These are phyloP conservation scores for Dictyostelium intermedium DNA, from an alignment of 78 protist genomes.

Conservation along the genomic window DNA sequence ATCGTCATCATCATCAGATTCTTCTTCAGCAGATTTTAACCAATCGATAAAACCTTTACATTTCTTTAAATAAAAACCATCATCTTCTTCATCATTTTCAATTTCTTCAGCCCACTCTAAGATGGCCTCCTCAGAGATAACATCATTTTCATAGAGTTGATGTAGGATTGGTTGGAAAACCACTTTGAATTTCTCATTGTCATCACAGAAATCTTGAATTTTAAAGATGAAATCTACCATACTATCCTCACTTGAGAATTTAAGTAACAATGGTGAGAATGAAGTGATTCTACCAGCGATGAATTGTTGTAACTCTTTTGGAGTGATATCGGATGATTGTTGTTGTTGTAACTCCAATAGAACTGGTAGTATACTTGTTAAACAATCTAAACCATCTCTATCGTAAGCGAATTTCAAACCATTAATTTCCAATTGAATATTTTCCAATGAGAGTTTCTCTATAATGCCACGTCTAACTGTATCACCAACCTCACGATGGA, in stretches of 20 bases:
- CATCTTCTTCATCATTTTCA: conserved; percentile 44
- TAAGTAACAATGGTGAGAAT: background rate
- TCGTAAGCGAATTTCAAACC: conserved; percentile 85
- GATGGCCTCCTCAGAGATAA: conserved; percentile 47
- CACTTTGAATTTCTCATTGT: conserved; percentile 2
- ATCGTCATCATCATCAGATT: conserved; percentile 58
- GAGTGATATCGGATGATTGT: background rate
- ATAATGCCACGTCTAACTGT: conserved; percentile 55
- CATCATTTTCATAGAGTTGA: conserved; percentile 36
- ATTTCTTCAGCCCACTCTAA: conserved; percentile 63
- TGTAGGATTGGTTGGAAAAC: conserved; percentile 19
- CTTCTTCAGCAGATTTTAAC: conserved; percentile 78
- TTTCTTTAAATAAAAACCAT: conserved; percentile 26
- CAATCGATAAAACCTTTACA: conserved; percentile 43
- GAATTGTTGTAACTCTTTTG: background rate
- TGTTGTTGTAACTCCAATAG: conserved; percentile 7
- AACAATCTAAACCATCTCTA: conserved; percentile 74
- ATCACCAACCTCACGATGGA: conserved; percentile 43
- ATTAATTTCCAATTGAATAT: conserved; percentile 83
- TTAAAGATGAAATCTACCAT: conserved; percentile 59
- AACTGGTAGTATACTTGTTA: background rate
- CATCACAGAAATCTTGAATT: conserved; percentile 62
- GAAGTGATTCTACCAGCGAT: background rate
- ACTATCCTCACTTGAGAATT: conserved; percentile 23
- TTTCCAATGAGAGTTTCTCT: conserved; percentile 48